Percentiles rank a stretch among this genome's conserved stretches.
phyloP scores from a whole-genome alignment of 257 asterid species.

The Nicotiana knightiana region DNA sequence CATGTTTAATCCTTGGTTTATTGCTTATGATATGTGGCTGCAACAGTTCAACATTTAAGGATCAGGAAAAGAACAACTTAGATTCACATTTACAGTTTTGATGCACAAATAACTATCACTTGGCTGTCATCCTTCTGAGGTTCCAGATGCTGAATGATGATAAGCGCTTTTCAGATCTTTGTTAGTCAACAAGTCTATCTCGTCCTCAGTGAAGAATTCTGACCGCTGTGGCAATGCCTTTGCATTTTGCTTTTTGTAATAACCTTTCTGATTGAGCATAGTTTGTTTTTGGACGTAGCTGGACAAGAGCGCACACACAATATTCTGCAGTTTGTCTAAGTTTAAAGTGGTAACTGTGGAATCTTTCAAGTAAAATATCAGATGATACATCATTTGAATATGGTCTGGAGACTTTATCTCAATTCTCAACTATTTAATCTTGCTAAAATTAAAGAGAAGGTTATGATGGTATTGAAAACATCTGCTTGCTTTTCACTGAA shows the following conservation, averaged over 20 bases:
- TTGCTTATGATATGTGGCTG: neutral
- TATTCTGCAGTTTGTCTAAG: neutral
- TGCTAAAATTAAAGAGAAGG: neutral
- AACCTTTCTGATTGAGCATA: neutral
- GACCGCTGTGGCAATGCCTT: neutral
- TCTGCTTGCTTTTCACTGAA: neutral
- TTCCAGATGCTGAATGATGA: neutral
- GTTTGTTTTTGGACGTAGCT: neutral
- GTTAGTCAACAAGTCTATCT: neutral
- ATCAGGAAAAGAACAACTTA: neutral
- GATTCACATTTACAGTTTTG: neutral
- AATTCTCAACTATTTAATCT: neutral
- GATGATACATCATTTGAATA: neutral
- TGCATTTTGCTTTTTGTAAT: neutral
- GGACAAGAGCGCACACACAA: neutral
- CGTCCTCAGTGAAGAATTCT: neutral
- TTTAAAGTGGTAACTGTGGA: neutral
- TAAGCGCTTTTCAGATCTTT: neutral
- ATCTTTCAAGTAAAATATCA: neutral
- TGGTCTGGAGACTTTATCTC: neutral
- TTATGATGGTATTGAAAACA: neutral
- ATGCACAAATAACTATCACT: neutral
- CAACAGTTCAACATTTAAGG: neutral
- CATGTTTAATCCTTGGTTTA: neutral
- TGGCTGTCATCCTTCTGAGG: neutral